phyloP scores from a whole-genome alignment of 148 eudicot species.

The Diospyros lotus region DNA sequence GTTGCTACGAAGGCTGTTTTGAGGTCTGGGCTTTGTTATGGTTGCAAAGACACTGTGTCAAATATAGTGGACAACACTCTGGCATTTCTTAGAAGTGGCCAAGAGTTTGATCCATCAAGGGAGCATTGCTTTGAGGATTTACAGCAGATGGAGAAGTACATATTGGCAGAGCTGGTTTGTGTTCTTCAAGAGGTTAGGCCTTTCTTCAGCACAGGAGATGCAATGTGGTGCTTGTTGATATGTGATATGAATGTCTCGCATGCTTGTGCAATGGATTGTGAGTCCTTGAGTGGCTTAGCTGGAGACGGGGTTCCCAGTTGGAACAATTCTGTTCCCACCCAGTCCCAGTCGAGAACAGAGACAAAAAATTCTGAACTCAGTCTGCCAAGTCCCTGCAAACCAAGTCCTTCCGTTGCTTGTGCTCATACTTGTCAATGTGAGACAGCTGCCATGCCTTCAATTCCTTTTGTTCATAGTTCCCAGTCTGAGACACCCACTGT shows the following conservation, averaged over 20 bases:
- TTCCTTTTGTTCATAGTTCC: slow-evolving; percentile 29
- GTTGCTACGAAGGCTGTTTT: slow-evolving; percentile 66
- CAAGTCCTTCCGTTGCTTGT: slow-evolving; percentile 21
- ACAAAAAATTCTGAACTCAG: slow-evolving; percentile 26
- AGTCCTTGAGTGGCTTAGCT: slow-evolving; percentile 39
- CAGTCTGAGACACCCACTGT: slow-evolving; percentile 19
- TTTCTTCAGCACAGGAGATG: slow-evolving; percentile 85
- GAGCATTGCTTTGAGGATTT: slow-evolving; percentile 68
- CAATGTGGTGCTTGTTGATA: slow-evolving; percentile 92
- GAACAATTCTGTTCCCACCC: slow-evolving; percentile 21
- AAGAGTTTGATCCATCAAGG: slow-evolving; percentile 44
- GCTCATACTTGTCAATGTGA: slow-evolving; percentile 32
- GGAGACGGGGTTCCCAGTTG: slow-evolving; percentile 38
- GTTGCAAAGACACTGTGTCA: slow-evolving; percentile 72
- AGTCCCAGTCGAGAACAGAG: slow-evolving; percentile 38
- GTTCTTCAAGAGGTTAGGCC: slow-evolving; percentile 82
- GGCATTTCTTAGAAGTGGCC: slow-evolving; percentile 55
- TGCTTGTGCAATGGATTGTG: slow-evolving; percentile 83
- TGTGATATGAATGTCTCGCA: slow-evolving; percentile 93
- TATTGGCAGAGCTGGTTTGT: slow-evolving; percentile 79
- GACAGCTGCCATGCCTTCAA: slow-evolving; percentile 11
- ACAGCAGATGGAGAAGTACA: slow-evolving; percentile 70
- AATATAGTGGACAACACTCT: slow-evolving; percentile 81
- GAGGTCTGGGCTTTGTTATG: slow-evolving; percentile 81
- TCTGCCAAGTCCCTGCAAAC: slow-evolving; percentile 38